Base-by-base conservation (phyloP, 345 rosid species). In the Citrus inodora region DNA sequence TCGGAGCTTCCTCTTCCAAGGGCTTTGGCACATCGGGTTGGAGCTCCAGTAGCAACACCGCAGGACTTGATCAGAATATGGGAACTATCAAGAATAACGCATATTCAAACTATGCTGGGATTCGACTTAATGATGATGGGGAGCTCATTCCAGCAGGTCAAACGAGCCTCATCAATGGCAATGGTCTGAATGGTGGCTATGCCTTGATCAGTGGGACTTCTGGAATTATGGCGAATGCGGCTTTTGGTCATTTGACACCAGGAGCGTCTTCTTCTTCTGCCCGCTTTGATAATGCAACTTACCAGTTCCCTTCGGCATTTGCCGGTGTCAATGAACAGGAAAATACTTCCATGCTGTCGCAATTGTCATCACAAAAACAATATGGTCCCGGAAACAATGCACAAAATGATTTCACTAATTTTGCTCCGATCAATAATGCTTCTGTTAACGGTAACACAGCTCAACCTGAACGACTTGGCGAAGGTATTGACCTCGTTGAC, bases 51-150 rank as follows among this genome's bases (percentile, higher is more conserved):
- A 25, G 21, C 24, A 10, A 25, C 51, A 42, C 51, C 59, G n/a
- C 77, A 55, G 35, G 73, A 40, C 25, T 7, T 37, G 74, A 13
- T 46, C 51, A 66, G 48, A 67, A 61, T 40, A 60, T 13, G 28
- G 78, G 67, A 78, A 53, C 13, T 33, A 7, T 25, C 67, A 74
- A 35, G 37, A 74, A 53, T 1, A 53, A 59, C 27, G 2, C 40
- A 2, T 32, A 4, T 40, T 19, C 30, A 35, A 68, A 35, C 40
- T 79, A 77, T 48, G 74, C 77, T 10, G 81, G 78, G 62, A 70
- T 74, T 16, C 74, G 74, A 21, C 59, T 83, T 27, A 71, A 30
- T 61, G 8, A 67, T 55, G 38, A 59, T 10, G 80, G 82, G 19
- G 74, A 53, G 53, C 71, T 74, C 28, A 1, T 38, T 9, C 80